phyloP scores from a whole-genome alignment of 495 filamentous ascomycete species.

The Viridothelium virens region DNA sequence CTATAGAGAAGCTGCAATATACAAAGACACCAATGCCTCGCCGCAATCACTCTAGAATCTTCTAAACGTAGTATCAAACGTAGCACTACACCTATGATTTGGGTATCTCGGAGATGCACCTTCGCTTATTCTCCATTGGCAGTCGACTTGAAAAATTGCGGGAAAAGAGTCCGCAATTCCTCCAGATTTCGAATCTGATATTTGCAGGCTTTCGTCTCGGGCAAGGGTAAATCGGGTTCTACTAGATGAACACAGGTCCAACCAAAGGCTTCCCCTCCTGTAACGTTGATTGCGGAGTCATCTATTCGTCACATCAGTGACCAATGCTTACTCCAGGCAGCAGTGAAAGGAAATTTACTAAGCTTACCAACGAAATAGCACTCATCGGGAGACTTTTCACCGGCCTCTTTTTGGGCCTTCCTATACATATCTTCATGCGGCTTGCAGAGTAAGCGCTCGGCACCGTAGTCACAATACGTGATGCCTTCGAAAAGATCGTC shows the following conservation, averaged over 20 bases:
- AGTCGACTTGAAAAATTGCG: conserved; percentile 60
- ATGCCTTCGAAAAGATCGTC: conserved; percentile 89
- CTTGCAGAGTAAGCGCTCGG: conserved; percentile 68
- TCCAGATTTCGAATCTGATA: conserved; percentile 64
- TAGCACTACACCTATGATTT: background rate
- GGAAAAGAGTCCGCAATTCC: conserved; percentile 64
- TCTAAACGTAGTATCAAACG: too few relatives aligned
- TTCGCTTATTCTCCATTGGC: background rate
- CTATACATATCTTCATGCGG: conserved; percentile 74
- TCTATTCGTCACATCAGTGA: conserved; percentile 44
- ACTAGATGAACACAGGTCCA: conserved; percentile 80
- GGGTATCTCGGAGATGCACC: background rate
- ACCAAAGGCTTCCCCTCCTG: conserved; percentile 60
- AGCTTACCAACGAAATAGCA: conserved; percentile 81
- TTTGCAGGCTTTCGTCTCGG: conserved; percentile 52
- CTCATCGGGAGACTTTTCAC: conserved; percentile 37
- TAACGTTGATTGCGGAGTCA: conserved; percentile 71
- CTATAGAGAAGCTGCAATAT: background rate
- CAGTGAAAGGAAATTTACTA: conserved; percentile 3
- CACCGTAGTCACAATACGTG: conserved; percentile 81
- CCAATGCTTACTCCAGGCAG: background rate
- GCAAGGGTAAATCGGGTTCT: conserved; percentile 56
- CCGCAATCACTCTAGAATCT: background rate
- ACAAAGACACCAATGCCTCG: background rate
- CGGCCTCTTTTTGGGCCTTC: conserved; percentile 55